These are phyloP conservation scores for Somion occarium DNA, from an alignment of 1,284 basidiomycete species.

Conservation along the genomic window DNA sequence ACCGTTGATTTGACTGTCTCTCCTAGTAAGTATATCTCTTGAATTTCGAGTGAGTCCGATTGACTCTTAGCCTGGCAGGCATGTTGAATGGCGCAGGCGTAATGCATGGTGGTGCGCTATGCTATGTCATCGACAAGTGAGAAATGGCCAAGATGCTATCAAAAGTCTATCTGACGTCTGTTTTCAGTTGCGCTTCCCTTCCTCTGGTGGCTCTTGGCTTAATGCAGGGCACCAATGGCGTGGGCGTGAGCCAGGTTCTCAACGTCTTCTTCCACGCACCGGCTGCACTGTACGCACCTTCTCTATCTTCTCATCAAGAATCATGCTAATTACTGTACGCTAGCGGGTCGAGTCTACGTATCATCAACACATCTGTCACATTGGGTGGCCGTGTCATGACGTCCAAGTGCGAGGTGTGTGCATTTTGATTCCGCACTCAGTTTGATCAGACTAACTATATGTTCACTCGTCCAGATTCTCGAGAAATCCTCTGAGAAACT, in stretches of 20 bases:
- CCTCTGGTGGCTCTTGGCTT: constrained; percentile 62
- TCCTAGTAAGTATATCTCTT: constrained; percentile 49
- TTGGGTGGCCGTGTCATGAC: constrained; percentile 66
- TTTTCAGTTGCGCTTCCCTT: constrained; percentile 52
- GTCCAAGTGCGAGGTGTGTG: constrained; percentile 57
- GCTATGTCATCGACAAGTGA: constrained; percentile 69
- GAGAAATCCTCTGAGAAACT: constrained; percentile 50
- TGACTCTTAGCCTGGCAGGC: no score
- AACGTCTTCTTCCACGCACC: constrained; percentile 65
- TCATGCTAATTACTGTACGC: not conserved
- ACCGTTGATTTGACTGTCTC: constrained; percentile 55
- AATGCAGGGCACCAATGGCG: constrained; percentile 55
- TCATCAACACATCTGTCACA: constrained; percentile 57
- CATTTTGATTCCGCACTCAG: not conserved
- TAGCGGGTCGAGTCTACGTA: constrained; percentile 53
- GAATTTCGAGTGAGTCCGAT: no score
- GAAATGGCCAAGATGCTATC: constrained; percentile 16
- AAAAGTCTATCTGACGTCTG: not conserved
- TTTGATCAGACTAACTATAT: no score
- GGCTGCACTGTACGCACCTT: constrained; percentile 45
- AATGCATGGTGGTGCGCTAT: constrained; percentile 66
- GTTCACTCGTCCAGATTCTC: constrained; percentile 37
- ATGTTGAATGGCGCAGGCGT: constrained; percentile 72
- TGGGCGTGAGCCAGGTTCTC: constrained; percentile 68
- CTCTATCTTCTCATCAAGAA: not conserved